Evolutionary conservation across 768 basidiomycete genomes (phyloP).

Genomic region (Panellus pusillus): DNA sequence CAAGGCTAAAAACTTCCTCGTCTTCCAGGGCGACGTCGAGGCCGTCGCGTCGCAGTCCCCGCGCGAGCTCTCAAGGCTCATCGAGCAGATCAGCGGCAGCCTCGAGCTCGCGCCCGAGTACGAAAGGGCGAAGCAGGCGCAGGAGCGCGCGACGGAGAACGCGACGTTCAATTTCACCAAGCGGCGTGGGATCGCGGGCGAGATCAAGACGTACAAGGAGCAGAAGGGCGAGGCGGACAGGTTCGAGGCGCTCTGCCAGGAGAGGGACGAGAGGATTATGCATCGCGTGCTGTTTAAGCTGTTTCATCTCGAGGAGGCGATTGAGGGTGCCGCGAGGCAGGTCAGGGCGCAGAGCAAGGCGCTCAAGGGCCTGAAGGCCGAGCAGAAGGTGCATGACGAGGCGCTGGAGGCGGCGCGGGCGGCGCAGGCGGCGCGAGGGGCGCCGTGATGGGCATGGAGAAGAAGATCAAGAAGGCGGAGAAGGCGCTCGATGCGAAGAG

Average conservation of each 20-base stretch:
- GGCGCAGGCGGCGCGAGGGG: slow-evolving; percentile 77
- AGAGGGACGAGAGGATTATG: slow-evolving; percentile 78
- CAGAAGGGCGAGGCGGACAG: slow-evolving; percentile 92
- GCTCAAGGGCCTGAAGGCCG: slow-evolving; percentile 63
- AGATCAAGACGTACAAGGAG: slow-evolving; percentile 97
- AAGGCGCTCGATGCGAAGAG: slow-evolving; percentile 85
- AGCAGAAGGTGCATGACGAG: slow-evolving; percentile 70
- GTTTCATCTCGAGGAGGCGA: slow-evolving; percentile 84
- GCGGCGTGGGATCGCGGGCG: slow-evolving; percentile 87
- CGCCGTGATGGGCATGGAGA: slow-evolving; percentile 80
- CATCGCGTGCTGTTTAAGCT: slow-evolving; percentile 84
- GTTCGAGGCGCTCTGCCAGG: slow-evolving; percentile 75
- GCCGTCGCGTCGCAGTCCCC: slow-evolving; percentile 95
- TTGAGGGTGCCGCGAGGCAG: slow-evolving; percentile 67
- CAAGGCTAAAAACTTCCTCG: slow-evolving; percentile 98
- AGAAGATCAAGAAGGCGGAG: slow-evolving; percentile 86
- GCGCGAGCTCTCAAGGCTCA: slow-evolving; percentile 82
- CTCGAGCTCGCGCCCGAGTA: slow-evolving; percentile 88
- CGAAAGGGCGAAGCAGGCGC: slow-evolving; percentile 82
- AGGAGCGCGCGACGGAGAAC: slow-evolving; percentile 90
- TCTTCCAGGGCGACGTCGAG: slow-evolving; percentile 99
- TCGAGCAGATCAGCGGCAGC: slow-evolving; percentile 95
- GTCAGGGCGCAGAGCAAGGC: slow-evolving; percentile 76
- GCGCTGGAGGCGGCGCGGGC: slow-evolving; percentile 72
- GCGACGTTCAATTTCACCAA: slow-evolving; percentile 95